These are phyloP conservation scores for Camellia sinensis DNA, from an alignment of 148 eudicot genomes.

Conservation along the genomic window DNA sequence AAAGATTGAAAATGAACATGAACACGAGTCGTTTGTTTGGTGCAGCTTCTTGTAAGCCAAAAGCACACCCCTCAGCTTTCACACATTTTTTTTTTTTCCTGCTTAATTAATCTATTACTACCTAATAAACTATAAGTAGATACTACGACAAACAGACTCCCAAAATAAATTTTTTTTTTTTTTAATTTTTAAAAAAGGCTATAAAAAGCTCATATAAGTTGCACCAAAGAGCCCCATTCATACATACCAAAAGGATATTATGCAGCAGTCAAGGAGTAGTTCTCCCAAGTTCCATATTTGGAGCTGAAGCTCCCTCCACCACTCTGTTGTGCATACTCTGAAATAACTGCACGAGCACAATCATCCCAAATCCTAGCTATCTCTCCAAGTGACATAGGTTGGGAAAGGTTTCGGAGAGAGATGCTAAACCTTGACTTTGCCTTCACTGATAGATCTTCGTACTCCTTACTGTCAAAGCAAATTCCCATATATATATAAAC, in stretches of 20 bases:
- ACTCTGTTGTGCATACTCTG: slow-evolving; percentile 68
- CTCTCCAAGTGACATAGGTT: slow-evolving; percentile 79
- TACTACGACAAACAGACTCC: too few relatives aligned
- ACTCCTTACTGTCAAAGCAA: slow-evolving; percentile 51
- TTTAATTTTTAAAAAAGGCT: too few relatives aligned
- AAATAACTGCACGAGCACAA: slow-evolving; percentile 78
- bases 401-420: slow-evolving; percentile 73
- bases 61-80: too few relatives aligned
- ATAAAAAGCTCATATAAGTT: too few relatives aligned
- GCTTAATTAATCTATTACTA: too few relatives aligned
- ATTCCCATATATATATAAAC: neutral
- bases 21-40: too few relatives aligned
- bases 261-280: slow-evolving; percentile 59
- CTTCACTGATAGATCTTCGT: slow-evolving; percentile 80
- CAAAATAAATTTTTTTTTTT: too few relatives aligned
- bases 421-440: slow-evolving; percentile 81
- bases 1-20: too few relatives aligned
- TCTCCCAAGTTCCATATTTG: slow-evolving; percentile 90
- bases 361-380: slow-evolving; percentile 90
- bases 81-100: too few relatives aligned
- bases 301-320: slow-evolving; percentile 97
- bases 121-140: too few relatives aligned
- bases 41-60: too few relatives aligned
- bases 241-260: slow-evolving; percentile 20
- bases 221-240: too few relatives aligned